phyloP scores from a whole-genome alignment of 2,329 filamentous ascomycete species.

The Coniella lustricola region DNA sequence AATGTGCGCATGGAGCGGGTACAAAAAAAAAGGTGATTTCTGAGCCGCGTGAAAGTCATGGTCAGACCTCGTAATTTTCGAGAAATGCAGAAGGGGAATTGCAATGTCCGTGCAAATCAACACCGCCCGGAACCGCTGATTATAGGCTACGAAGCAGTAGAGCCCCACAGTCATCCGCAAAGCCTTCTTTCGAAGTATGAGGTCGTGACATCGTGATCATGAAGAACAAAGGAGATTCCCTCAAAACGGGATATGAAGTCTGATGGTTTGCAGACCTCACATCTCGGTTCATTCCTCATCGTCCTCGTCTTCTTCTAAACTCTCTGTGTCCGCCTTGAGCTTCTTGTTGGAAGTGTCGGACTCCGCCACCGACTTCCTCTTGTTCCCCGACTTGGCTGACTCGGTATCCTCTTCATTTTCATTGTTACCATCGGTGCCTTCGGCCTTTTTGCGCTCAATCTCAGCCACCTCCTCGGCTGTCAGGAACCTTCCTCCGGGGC shows the following conservation, averaged over 20 bases:
- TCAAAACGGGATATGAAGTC: background rate
- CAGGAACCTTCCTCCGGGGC: slow-evolving; percentile 89
- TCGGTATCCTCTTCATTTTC: slow-evolving; percentile 25
- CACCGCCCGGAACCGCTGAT: no score
- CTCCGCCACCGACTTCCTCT: slow-evolving; percentile 53
- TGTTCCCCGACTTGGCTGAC: slow-evolving; percentile 37
- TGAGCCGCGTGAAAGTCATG: background rate
- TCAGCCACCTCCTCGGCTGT: slow-evolving; percentile 93
- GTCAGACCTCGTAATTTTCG: background rate
- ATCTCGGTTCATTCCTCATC: slow-evolving; percentile 20
- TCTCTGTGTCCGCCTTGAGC: slow-evolving; percentile 35
- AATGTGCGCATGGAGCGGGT: background rate
- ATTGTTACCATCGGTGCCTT: slow-evolving; percentile 31
- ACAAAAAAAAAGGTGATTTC: no score
- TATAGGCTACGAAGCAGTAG: no score
- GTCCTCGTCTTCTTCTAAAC: slow-evolving; percentile 31
- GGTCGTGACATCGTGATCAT: slow-evolving; percentile 16
- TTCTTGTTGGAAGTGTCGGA: slow-evolving; percentile 46
- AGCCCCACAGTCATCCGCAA: no score
- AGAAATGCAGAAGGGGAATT: background rate
- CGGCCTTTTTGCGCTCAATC: slow-evolving; percentile 62
- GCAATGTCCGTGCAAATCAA: no score
- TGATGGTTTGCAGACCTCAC: slow-evolving; percentile 1
- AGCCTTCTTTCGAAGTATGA: slow-evolving; percentile 1
- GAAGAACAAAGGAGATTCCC: slow-evolving; percentile 10